Evolutionary conservation across 176 grass and related monocot genomes (phyloP).

Genomic region (Poa pratensis): DNA sequence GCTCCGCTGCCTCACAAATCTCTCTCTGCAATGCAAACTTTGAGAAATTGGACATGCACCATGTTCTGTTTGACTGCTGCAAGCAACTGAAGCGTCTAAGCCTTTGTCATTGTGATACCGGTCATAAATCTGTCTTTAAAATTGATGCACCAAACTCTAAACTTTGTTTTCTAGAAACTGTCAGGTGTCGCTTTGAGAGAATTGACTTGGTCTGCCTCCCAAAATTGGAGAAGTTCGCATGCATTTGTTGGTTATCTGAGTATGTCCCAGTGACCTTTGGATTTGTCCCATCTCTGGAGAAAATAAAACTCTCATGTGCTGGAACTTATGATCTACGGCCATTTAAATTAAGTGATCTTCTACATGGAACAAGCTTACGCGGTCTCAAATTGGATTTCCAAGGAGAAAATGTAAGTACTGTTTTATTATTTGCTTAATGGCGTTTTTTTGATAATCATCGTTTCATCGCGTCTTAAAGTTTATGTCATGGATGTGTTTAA

Average conservation of each 20-base stretch:
- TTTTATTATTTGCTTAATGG: too few species aligned
- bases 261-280: not conserved
- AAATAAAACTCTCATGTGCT: not conserved
- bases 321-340: too few species aligned
- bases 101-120: not conserved
- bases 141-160: conserved; percentile 17
- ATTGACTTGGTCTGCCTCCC: not conserved
- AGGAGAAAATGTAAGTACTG: too few species aligned
- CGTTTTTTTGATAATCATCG: too few species aligned
- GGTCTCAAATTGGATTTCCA: too few species aligned
- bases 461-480: too few species aligned
- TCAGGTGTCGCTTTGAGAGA: not conserved
- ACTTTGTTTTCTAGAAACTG: not conserved
- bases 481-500: too few species aligned
- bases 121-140: not conserved
- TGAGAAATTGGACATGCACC: not conserved
- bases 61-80: not conserved
- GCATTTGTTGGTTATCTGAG: not conserved
- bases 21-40: not conserved
- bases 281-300: not conserved
- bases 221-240: not conserved
- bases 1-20: not conserved
- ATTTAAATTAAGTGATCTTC: not conserved
- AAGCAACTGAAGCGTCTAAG: conserved; percentile 11
- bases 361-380: too few species aligned